A percentile compares a stretch with the other conserved stretches of the same genome.
Conservation (phyloP, 176 grass and related monocot species). For the Lolium perenne region DNA sequence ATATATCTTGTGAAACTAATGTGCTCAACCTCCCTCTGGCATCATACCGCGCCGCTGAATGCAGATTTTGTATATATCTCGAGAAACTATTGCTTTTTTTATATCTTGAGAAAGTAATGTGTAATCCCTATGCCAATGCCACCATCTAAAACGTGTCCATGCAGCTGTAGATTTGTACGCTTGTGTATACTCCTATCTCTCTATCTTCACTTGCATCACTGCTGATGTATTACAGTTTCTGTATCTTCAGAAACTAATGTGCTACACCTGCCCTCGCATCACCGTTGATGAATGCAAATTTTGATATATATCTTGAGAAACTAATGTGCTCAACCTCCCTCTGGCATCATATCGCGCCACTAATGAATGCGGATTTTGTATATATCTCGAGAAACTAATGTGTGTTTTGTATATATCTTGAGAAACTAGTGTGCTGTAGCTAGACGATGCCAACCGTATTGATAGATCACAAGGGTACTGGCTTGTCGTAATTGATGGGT, state of each 20-base stretch:
- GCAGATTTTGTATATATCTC: neutral
- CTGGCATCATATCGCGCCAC: too few relatives aligned
- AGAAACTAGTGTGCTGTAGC: neutral
- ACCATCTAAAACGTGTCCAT: conserved; percentile 2
- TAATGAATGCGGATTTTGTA: neutral
- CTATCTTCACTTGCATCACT: neutral
- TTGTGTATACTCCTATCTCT: neutral
- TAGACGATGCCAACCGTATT: neutral
- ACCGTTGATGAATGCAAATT: neutral
- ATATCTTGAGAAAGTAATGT: neutral
- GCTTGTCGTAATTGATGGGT: neutral
- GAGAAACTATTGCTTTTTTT: neutral
- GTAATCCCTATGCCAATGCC: neutral
- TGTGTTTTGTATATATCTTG: neutral
- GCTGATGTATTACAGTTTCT: neutral
- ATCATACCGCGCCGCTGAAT: neutral
- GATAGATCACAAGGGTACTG: neutral
- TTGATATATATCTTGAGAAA: neutral
- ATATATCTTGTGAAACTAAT: neutral
- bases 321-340: neutral
- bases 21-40: neutral
- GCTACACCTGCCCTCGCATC: neutral
- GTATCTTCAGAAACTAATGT: neutral
- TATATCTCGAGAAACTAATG: neutral
- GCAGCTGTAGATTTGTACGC: neutral